Evolutionary conservation across 306 rosid genomes (phyloP), one percentile per base, ranked within the genome.

Genomic region (Trifolium dubium): DNA sequence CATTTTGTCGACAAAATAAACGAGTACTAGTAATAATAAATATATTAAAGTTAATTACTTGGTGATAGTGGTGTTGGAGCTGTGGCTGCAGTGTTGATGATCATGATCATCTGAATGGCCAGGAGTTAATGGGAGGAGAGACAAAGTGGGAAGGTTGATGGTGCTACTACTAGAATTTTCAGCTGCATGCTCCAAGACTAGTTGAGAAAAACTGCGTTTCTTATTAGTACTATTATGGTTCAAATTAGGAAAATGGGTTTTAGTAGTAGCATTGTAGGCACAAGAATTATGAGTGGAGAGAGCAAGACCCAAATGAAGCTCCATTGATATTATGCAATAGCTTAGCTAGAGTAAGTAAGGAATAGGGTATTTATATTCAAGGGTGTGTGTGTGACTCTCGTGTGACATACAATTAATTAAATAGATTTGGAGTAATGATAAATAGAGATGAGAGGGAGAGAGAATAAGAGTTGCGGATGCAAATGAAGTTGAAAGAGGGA

Each of bases 231-330:
- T 43, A 9, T 18, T 8, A 51, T 51, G 58, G 58, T 51, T 49
- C 3, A 9, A 5, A 23, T 23, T 23, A 39, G 10, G 41, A 2
- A 19, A 35, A 3, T 35, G 29, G 13, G 6, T 55, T 6, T 55
- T 55, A 11, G 0, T 56, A 56, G 63, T 2, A 73, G 72, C 8
- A 1, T 82, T 66, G 34, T 14, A 37, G 51, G 67, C 44, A 50
- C 13, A 46, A 51, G 71, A 46, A 53, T 80, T 79, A 12, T 32
- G 44, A 54, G 43, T 32, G 2, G 92, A 79, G 73, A 84, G 96
- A 80, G 90, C 76, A n/a, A 91, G 94, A 62, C 88, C 84, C 3
- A 89, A 74, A 12, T 91, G 95, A 76, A 94, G 97, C 81, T 94
- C 96, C 97, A 89, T 87, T n/a, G n/a, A 23, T 23, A 23, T 23